These are phyloP conservation scores for Fraxinus floribunda DNA, from an alignment of 305 asterid species.

Conservation along the genomic window DNA sequence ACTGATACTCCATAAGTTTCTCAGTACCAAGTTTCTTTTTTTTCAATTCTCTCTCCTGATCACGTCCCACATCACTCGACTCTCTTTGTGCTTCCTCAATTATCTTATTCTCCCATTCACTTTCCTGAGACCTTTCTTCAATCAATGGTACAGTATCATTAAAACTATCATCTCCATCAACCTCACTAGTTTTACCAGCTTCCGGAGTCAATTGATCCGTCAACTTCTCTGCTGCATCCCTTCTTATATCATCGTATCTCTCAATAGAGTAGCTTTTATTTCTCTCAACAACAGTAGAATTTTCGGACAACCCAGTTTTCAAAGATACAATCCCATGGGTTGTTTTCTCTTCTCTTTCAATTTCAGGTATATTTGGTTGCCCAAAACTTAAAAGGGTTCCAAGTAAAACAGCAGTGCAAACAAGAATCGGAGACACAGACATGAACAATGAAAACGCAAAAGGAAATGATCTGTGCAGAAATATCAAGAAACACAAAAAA, in stretches of 20 bases:
- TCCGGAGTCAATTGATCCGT: slow-evolving; percentile 17
- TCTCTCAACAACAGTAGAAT: slow-evolving; percentile 25
- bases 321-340: slow-evolving; percentile 16
- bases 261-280: slow-evolving; percentile 23
- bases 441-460: slow-evolving; percentile 53
- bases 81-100: slow-evolving; percentile 32
- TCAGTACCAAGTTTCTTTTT: slow-evolving; percentile 43
- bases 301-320: slow-evolving; percentile 24
- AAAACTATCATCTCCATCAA: slow-evolving; percentile 32
- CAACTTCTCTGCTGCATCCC: slow-evolving; percentile 11
- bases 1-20: slow-evolving; percentile 36
- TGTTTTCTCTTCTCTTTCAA: slow-evolving; percentile 34
- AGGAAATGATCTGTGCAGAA: slow-evolving; percentile 49
- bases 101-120: slow-evolving; percentile 36
- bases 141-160: slow-evolving; percentile 27
- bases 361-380: slow-evolving; percentile 43
- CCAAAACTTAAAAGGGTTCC: slow-evolving; percentile 69
- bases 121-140: slow-evolving; percentile 34
- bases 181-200: slow-evolving; percentile 26
- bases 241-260: slow-evolving; percentile 22
- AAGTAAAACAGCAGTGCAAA: slow-evolving; percentile 66
- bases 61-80: slow-evolving; percentile 26
- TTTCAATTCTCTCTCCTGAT: slow-evolving; percentile 30
- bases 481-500: slow-evolving; percentile 41
- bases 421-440: slow-evolving; percentile 54